phyloP scores from a whole-genome alignment of 176 grass and related monocot species.

The Phyllostachys edulis region DNA sequence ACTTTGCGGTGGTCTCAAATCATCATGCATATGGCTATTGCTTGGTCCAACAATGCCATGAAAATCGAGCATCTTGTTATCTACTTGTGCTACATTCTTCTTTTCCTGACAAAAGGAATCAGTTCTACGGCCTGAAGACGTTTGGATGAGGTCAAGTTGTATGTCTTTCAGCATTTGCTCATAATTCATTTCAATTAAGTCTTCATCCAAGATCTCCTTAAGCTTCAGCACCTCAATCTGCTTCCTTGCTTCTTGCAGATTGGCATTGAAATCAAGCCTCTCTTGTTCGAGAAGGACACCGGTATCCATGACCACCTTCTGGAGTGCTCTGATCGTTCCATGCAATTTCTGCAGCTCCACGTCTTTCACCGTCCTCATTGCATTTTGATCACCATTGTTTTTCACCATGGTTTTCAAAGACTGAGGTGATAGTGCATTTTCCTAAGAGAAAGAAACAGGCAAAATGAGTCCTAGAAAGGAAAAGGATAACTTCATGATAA shows the following conservation, averaged over 20 bases:
- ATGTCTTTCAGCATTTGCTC: slow-evolving; percentile 82
- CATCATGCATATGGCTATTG: slow-evolving; percentile 38
- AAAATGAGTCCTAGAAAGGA: not conserved
- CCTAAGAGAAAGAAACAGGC: slow-evolving; percentile 37
- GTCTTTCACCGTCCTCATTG: slow-evolving; percentile 34
- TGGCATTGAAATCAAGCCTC: slow-evolving; percentile 60
- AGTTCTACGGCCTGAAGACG: slow-evolving; percentile 45
- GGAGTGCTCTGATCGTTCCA: slow-evolving; percentile 74
- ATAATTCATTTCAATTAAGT: slow-evolving; percentile 48
- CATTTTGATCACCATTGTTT: slow-evolving; percentile 36
- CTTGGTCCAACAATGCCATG: slow-evolving; percentile 46
- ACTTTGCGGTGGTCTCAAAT: slow-evolving; percentile 43
- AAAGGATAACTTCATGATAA: not conserved
- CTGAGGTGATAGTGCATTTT: slow-evolving; percentile 36
- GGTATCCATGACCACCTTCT: slow-evolving; percentile 61
- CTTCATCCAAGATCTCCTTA: slow-evolving; percentile 68
- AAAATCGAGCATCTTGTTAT: slow-evolving; percentile 48
- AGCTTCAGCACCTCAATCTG: slow-evolving; percentile 78
- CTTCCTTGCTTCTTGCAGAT: slow-evolving; percentile 68
- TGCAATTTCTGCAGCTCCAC: slow-evolving; percentile 67
- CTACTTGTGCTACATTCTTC: slow-evolving; percentile 43
- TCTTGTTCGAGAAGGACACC: slow-evolving; percentile 73
- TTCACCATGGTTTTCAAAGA: slow-evolving; percentile 28
- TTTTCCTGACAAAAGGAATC: slow-evolving; percentile 24
- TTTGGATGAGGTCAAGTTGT: slow-evolving; percentile 73